Evolutionary conservation across 805 yeast genomes (phyloP).

Genomic region (Saccharomycopsis fibuligera): DNA sequence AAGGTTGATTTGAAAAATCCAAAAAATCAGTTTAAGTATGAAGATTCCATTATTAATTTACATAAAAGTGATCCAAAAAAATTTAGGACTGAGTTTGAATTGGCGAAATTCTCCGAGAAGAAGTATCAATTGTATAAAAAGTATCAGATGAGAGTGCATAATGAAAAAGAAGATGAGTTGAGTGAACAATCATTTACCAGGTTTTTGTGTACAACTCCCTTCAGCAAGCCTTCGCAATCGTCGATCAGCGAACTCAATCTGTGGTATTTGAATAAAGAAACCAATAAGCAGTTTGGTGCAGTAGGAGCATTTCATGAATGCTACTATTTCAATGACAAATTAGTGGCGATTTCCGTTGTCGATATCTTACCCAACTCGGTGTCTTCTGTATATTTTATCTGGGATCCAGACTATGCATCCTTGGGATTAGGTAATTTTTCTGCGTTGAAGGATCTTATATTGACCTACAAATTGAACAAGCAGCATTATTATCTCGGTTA

Average conservation of each 20-base stretch:
- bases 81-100: slow-evolving; percentile 44
- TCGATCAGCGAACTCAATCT: neutral
- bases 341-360: slow-evolving; percentile 70
- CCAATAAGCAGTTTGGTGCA: neutral
- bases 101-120: slow-evolving; percentile 45
- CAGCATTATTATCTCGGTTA: slow-evolving; percentile 74
- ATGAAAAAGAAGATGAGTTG: slow-evolving; percentile 47
- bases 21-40: slow-evolving; percentile 16
- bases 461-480: slow-evolving; percentile 41
- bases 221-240: slow-evolving; percentile 29
- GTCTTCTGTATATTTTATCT: slow-evolving; percentile 81
- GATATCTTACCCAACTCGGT: slow-evolving; percentile 72
- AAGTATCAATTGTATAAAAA: slow-evolving; percentile 57
- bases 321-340: slow-evolving; percentile 54
- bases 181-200: slow-evolving; percentile 44
- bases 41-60: slow-evolving; percentile 7
- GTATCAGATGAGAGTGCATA: slow-evolving; percentile 68
- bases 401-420: slow-evolving; percentile 74
- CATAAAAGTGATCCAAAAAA: slow-evolving; percentile 21
- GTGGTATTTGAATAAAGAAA: slow-evolving; percentile 10
- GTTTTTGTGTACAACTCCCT: slow-evolving; percentile 69
- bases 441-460: slow-evolving; percentile 61
- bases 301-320: slow-evolving; percentile 74
- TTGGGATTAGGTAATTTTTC: slow-evolving; percentile 73
- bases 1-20: slow-evolving; percentile 20